phyloP scores from a whole-genome alignment of 306 rosid species.

The Medicago ruthenica region DNA sequence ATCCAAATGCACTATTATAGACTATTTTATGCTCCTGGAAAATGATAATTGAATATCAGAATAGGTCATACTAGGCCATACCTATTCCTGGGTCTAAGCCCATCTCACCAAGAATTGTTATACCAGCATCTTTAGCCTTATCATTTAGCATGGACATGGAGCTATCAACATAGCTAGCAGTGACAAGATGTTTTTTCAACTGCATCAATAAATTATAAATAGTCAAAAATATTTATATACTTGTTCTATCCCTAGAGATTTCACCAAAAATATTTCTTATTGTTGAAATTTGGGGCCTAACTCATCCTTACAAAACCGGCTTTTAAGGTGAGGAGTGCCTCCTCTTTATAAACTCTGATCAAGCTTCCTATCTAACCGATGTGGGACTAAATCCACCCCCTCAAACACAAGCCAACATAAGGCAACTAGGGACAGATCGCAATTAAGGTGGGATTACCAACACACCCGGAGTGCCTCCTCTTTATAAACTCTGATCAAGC shows the following conservation, averaged over 20 bases:
- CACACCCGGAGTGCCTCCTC: too few relatives aligned
- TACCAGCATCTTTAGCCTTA: slow-evolving; percentile 78
- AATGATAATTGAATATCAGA: slow-evolving; percentile 23
- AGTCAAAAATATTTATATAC: background rate
- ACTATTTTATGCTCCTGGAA: slow-evolving; percentile 17
- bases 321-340: too few relatives aligned
- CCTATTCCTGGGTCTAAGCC: slow-evolving; percentile 99
- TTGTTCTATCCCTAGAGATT: too few relatives aligned
- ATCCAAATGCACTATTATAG: slow-evolving; percentile 5
- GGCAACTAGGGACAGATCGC: too few relatives aligned
- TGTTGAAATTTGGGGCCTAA: too few relatives aligned
- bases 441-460: too few relatives aligned
- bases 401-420: too few relatives aligned
- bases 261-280: background rate
- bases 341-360: too few relatives aligned
- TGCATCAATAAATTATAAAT: slow-evolving; percentile 50
- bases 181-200: slow-evolving; percentile 87
- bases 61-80: slow-evolving; percentile 46
- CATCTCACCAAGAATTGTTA: slow-evolving; percentile 95
- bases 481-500: too few relatives aligned
- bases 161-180: slow-evolving; percentile 94
- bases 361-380: too few relatives aligned
- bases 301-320: too few relatives aligned
- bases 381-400: too few relatives aligned
- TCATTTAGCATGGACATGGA: slow-evolving; percentile 73